phyloP scores from a whole-genome alignment of 164 flowering plant species.

The Umbilicus rupestris region DNA sequence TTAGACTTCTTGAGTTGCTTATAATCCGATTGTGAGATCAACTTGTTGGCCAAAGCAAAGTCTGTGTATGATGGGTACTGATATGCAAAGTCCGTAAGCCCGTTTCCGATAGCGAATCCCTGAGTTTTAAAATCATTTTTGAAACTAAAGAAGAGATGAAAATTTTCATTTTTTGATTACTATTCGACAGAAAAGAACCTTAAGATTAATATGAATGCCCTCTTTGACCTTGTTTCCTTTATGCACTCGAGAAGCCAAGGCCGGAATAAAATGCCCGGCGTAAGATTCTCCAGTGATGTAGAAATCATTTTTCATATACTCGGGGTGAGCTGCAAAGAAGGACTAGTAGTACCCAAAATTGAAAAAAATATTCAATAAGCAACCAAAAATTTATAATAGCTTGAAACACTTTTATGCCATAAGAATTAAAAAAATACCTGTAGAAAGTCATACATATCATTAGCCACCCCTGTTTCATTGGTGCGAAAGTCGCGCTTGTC shows the following conservation, averaged over 20 bases:
- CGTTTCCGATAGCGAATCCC: slow-evolving; percentile 38
- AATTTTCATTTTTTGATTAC: no score
- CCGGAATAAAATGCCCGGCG: slow-evolving; percentile 20
- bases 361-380: no score
- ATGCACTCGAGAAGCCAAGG: slow-evolving; percentile 15
- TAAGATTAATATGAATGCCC: slow-evolving; percentile 26
- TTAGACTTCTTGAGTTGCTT: slow-evolving; percentile 16
- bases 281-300: slow-evolving; percentile 29
- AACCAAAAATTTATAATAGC: no score
- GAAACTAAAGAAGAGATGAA: no score
- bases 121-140: slow-evolving; percentile 6
- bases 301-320: slow-evolving; percentile 26
- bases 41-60: slow-evolving; percentile 24
- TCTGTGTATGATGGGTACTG: slow-evolving; percentile 26
- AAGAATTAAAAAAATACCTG: slow-evolving; percentile 28
- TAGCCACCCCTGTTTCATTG: slow-evolving; percentile 21
- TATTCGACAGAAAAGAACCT: slow-evolving; percentile 12
- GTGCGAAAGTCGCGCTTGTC: slow-evolving; percentile 23
- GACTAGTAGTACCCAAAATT: slow-evolving; percentile 14
- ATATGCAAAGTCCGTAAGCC: slow-evolving; percentile 24
- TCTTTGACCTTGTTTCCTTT: slow-evolving; percentile 26
- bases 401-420: no score
- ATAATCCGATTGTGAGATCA: slow-evolving; percentile 18
- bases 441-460: slow-evolving; percentile 29
- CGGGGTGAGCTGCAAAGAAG: slow-evolving; percentile 27